Evolutionary conservation across 2,329 filamentous ascomycete species (phyloP).

Genomic region (Sporothrix euskadiensis): DNA sequence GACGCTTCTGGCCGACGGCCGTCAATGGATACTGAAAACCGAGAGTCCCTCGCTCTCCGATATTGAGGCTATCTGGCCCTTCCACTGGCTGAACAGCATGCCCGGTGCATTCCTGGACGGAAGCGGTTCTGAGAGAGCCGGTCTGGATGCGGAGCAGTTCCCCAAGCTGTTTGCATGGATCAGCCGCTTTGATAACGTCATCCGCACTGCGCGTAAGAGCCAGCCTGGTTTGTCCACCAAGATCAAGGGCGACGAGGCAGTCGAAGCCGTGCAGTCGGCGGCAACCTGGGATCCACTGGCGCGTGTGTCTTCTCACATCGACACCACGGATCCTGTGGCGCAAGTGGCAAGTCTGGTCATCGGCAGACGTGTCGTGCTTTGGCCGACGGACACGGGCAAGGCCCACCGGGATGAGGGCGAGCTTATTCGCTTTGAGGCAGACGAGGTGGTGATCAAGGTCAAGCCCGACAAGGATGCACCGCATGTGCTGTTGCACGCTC

Average conservation of each 20-base stretch:
- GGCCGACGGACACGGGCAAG: conserved; percentile 63
- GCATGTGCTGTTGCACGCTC: conserved; percentile 59
- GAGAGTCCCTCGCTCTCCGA: conserved; percentile 59
- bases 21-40: conserved; percentile 62
- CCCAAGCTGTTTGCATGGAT: conserved; percentile 66
- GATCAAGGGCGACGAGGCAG: conserved; percentile 57
- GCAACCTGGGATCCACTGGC: conserved; percentile 50
- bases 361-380: conserved; percentile 59
- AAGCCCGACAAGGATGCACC: conserved; percentile 40
- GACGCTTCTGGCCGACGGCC: conserved; percentile 64
- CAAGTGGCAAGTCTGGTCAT: conserved; percentile 50
- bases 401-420: conserved; percentile 59
- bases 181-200: conserved; percentile 55
- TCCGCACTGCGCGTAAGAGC: conserved; percentile 46
- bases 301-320: conserved; percentile 39
- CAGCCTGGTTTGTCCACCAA: conserved; percentile 35
- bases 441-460: conserved; percentile 61
- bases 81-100: conserved; percentile 64
- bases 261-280: conserved; percentile 47
- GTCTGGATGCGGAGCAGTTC: conserved; percentile 53
- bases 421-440: conserved; percentile 53
- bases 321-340: conserved; percentile 48
- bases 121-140: neutral
- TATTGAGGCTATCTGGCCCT: conserved; percentile 67
- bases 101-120: conserved; percentile 53